A percentile compares a stretch with the other conserved stretches of the same genome.
These are phyloP conservation scores for Erythrophleum ivorense DNA, from an alignment of 331 rosid species.

Conservation along the genomic window DNA sequence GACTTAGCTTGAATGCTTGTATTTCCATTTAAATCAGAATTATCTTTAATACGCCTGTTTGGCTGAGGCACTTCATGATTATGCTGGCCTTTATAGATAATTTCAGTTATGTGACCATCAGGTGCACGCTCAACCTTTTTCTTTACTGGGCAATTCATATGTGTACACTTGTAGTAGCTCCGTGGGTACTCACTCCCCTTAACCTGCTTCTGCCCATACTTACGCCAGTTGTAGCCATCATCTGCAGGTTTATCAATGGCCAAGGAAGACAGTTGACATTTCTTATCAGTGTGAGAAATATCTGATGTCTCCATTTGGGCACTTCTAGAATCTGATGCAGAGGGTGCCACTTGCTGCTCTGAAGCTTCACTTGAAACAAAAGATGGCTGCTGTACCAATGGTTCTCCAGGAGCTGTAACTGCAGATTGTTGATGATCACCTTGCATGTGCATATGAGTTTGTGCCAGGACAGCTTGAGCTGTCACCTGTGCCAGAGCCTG, in stretches of 20 bases:
- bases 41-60: slow-evolving; percentile 78
- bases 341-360: slow-evolving; percentile 58
- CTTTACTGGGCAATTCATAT: slow-evolving; percentile 87
- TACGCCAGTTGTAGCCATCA: slow-evolving; percentile 98
- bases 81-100: slow-evolving; percentile 95
- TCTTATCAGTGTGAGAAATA: slow-evolving; percentile 64
- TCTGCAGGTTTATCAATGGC: slow-evolving; percentile 78
- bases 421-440: slow-evolving; percentile 65
- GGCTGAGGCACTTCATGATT: slow-evolving; percentile 86
- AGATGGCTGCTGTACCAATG: slow-evolving; percentile 50
- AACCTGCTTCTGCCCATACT: slow-evolving; percentile 98
- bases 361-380: slow-evolving; percentile 60
- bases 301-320: slow-evolving; percentile 57
- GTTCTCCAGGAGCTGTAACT: slow-evolving; percentile 52
- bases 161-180: slow-evolving; percentile 96
- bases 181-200: slow-evolving; percentile 97
- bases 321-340: slow-evolving; percentile 65
- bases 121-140: slow-evolving; percentile 95
- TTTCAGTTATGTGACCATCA: slow-evolving; percentile 91
- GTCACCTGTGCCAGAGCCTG: slow-evolving; percentile 98
- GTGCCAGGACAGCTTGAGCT: slow-evolving; percentile 91
- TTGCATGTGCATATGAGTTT: slow-evolving; percentile 79
- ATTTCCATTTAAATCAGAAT: slow-evolving; percentile 63
- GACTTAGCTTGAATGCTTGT: slow-evolving; percentile 53
- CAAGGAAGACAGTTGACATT: slow-evolving; percentile 59